Evolutionary conservation across 495 filamentous ascomycete species (phyloP).

Genomic region (Articulospora tetracladia): DNA sequence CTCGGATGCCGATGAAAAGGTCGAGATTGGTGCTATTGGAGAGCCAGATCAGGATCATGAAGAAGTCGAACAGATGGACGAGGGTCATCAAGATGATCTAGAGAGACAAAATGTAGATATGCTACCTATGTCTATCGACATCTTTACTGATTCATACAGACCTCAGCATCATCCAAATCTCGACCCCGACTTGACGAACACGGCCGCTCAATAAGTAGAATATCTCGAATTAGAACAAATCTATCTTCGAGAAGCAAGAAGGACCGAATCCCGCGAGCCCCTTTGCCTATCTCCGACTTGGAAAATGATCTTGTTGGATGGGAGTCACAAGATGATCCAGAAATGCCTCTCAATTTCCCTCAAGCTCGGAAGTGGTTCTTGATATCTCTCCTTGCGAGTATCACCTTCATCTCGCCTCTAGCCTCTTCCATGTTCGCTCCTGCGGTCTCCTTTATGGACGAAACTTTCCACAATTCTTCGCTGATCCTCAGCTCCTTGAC

Average conservation of each 20-base stretch:
- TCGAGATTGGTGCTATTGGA: slow-evolving; percentile 1
- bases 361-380: slow-evolving; percentile 62
- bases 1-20: background rate
- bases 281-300: slow-evolving; percentile 40
- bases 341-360: slow-evolving; percentile 69
- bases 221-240: slow-evolving; percentile 20
- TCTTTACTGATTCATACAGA: slow-evolving; percentile 1
- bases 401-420: slow-evolving; percentile 59
- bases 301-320: slow-evolving; percentile 49
- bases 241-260: slow-evolving; percentile 19
- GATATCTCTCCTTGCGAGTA: slow-evolving; percentile 54
- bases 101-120: slow-evolving; percentile 14
- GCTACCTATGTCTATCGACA: background rate
- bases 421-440: slow-evolving; percentile 66
- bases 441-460: slow-evolving; percentile 47
- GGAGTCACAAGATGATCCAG: slow-evolving; percentile 62
- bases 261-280: slow-evolving; percentile 19
- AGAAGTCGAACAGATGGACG: slow-evolving; percentile 23
- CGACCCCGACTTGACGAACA: slow-evolving; percentile 4
- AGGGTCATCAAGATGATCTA: slow-evolving; percentile 19
- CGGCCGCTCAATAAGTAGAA: slow-evolving; percentile 9
- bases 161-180: slow-evolving; percentile 11
- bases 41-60: slow-evolving; percentile 20
- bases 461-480: slow-evolving; percentile 45
- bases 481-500: slow-evolving; percentile 43